These are phyloP conservation scores for Candida caryicola DNA, from an alignment of 805 yeast genomes.

Conservation along the genomic window DNA sequence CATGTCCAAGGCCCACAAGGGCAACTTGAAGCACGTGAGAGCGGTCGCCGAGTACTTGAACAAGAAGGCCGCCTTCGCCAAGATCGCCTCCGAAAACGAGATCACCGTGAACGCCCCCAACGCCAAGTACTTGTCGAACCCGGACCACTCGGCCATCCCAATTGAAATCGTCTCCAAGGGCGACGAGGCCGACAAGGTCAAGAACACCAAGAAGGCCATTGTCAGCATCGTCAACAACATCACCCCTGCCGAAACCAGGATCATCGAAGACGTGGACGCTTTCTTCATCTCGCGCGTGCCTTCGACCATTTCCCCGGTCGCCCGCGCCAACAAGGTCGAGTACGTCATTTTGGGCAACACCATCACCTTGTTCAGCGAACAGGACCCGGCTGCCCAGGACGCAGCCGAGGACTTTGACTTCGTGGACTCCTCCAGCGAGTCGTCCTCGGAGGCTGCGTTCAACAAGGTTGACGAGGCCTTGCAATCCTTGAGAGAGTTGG, in stretches of 20 bases:
- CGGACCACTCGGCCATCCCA: conserved; percentile 42
- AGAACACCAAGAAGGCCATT: conserved; percentile 65
- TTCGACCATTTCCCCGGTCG: conserved; percentile 36
- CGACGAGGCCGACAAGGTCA: conserved; percentile 47
- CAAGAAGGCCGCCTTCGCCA: conserved; percentile 46
- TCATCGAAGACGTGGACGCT: conserved; percentile 63
- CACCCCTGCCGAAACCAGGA: conserved; percentile 61
- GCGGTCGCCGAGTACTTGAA: conserved; percentile 66
- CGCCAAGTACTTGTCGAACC: conserved; percentile 38
- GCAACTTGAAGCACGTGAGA: conserved; percentile 71
- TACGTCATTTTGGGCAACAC: conserved; percentile 56
- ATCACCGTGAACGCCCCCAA: conserved; percentile 39
- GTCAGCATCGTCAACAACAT: conserved; percentile 70
- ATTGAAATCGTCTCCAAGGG: conserved; percentile 59
- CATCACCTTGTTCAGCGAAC: conserved; percentile 55
- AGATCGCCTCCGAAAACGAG: conserved; percentile 37
- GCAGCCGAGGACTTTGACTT: conserved; percentile 48
- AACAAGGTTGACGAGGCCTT: conserved; percentile 53
- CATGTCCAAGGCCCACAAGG: conserved; percentile 86
- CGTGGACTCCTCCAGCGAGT: conserved; percentile 58
- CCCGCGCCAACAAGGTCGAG: conserved; percentile 47
- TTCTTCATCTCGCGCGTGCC: conserved; percentile 52
- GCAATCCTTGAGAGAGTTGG: conserved; percentile 56
- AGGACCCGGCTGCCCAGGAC: conserved; percentile 41
- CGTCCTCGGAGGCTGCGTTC: conserved; percentile 45